phyloP scores from a whole-genome alignment of 2,329 filamentous ascomycete species.

The Monilinia vaccinii-corymbosi region DNA sequence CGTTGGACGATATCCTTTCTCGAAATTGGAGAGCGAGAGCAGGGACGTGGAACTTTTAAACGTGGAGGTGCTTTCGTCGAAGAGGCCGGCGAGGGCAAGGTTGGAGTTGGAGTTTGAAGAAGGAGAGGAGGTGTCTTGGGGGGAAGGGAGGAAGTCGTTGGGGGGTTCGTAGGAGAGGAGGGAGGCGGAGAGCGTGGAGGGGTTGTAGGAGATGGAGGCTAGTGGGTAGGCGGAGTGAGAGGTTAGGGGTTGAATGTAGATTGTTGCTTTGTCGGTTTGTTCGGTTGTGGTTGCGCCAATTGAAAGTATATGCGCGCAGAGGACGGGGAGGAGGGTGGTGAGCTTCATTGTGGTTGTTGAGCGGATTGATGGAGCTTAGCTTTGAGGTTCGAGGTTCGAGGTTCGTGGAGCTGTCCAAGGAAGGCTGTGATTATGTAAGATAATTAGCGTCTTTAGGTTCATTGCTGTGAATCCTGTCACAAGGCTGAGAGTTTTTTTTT shows the following conservation, averaged over 20 bases:
- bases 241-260: conserved; percentile 26
- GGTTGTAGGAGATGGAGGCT: conserved; percentile 48
- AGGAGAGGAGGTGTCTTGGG: background rate
- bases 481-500: background rate
- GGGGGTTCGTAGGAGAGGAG: conserved; percentile 49
- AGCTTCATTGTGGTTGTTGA: conserved; percentile 25
- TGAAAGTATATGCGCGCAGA: conserved; percentile 30
- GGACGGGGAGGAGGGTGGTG: conserved; percentile 36
- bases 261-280: conserved; percentile 29
- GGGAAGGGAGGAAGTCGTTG: conserved; percentile 36
- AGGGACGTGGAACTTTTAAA: conserved; percentile 50
- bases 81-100: conserved; percentile 50
- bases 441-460: background rate
- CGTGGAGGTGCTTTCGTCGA: conserved; percentile 36
- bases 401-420: conserved; percentile 12
- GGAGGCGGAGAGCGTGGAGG: conserved; percentile 35
- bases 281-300: conserved; percentile 32
- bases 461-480: background rate
- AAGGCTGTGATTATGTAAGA: conserved; percentile 5
- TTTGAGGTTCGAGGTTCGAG: background rate
- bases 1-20: conserved; percentile 51
- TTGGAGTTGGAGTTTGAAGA: background rate
- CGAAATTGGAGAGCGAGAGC: conserved; percentile 47
- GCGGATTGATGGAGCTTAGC: background rate
- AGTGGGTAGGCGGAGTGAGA: conserved; percentile 37